These are phyloP conservation scores for Echites panduratus DNA, from an alignment of 257 asterid species.

Conservation along the genomic window DNA sequence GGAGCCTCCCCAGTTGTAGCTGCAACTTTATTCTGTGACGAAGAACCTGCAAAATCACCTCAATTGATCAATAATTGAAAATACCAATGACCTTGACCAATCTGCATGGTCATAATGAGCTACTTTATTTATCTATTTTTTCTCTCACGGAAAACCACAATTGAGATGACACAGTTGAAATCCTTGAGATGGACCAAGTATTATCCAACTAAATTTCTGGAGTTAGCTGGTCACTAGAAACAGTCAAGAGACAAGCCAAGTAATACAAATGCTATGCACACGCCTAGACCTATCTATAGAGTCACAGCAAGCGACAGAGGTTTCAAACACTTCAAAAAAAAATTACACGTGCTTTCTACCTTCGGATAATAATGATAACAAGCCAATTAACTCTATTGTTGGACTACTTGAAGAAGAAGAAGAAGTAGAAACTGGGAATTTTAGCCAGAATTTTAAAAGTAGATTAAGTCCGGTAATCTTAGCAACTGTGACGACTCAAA, in stretches of 20 bases:
- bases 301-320: background rate
- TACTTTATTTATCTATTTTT: background rate
- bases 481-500: background rate
- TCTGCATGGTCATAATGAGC: background rate
- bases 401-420: background rate
- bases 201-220: background rate
- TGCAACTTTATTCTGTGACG: constrained; percentile 38
- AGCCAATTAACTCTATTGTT: background rate
- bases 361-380: background rate
- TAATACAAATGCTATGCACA: background rate
- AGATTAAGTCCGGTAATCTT: background rate
- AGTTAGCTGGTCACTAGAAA: background rate
- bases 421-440: background rate
- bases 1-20: constrained; percentile 39
- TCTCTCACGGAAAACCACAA: background rate
- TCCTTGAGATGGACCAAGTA: background rate
- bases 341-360: background rate
- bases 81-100: background rate
- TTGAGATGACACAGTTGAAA: background rate
- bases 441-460: background rate
- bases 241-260: background rate
- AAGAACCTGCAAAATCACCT: constrained; percentile 39
- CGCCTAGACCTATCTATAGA: background rate
- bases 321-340: background rate
- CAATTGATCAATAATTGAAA: too few species aligned